Evolutionary conservation across 2,329 filamentous ascomycete genomes (phyloP).

Genomic region (Rosellinia necatrix): DNA sequence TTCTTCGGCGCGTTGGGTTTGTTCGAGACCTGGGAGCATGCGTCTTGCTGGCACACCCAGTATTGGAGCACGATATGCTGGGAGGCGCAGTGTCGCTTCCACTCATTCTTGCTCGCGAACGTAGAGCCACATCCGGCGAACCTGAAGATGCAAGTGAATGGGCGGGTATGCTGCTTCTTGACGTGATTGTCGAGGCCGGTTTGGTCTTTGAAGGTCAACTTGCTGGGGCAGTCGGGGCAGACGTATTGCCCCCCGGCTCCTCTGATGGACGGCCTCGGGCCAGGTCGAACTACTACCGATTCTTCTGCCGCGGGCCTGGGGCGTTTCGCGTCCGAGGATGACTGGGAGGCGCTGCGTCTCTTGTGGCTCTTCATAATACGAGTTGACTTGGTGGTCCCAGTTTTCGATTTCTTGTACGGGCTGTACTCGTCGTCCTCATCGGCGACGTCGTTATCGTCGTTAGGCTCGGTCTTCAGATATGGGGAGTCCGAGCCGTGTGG

Average conservation of each 20-base stretch:
- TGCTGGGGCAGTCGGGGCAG: conserved; percentile 47
- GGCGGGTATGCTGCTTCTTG: conserved; percentile 59
- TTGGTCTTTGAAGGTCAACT: conserved; percentile 51
- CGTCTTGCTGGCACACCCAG: conserved; percentile 75
- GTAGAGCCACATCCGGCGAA: conserved; percentile 74
- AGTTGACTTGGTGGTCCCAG: conserved; percentile 17
- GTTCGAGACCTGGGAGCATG: conserved; percentile 49
- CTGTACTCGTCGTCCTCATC: conserved; percentile 34
- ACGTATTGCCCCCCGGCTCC: conserved; percentile 34
- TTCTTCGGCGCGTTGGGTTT: conserved; percentile 32
- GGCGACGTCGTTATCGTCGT: conserved; percentile 33
- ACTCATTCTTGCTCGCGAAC: conserved; percentile 88
- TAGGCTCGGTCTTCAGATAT: conserved; percentile 27
- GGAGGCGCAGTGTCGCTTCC: conserved; percentile 85
- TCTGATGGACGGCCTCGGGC: conserved; percentile 31
- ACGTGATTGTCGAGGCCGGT: conserved; percentile 53
- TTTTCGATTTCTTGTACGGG: conserved; percentile 31
- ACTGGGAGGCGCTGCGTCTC: conserved; percentile 28
- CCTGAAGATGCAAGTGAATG: conserved; percentile 78
- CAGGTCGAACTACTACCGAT: conserved; percentile 18
- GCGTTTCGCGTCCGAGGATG: conserved; percentile 31
- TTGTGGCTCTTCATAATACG: conserved; percentile 33
- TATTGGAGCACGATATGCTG: conserved; percentile 77
- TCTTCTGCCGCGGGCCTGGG: conserved; percentile 32
- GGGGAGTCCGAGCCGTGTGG: conserved; percentile 26